phyloP scores from a whole-genome alignment of 441 rosid species.

The Raphanus hybrid region DNA sequence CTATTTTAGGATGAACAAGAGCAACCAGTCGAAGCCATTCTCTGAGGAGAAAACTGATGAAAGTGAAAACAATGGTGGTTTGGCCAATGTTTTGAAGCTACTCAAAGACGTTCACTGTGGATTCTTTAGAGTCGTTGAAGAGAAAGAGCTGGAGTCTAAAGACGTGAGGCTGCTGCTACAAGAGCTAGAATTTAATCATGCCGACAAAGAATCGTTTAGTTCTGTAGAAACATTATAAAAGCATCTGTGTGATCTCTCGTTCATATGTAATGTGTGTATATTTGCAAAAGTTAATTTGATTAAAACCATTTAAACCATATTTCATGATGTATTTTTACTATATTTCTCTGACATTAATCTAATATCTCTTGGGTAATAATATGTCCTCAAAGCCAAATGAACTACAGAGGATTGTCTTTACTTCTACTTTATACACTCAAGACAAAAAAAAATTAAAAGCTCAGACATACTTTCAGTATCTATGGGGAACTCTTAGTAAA shows the following conservation, averaged over 20 bases:
- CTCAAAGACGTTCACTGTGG: constrained; percentile 11
- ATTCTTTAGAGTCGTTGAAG: constrained; percentile 3
- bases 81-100: constrained; percentile 9
- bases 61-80: neutral
- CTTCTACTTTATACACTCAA: constrained; percentile 13
- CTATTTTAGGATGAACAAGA: neutral
- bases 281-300: neutral
- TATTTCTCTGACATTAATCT: neutral
- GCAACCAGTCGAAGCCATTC: neutral
- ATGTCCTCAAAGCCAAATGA: constrained; percentile 6
- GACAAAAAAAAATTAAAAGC: constrained; percentile 2
- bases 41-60: constrained; percentile 26
- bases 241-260: neutral
- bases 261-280: neutral
- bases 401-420: neutral
- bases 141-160: neutral
- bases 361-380: neutral
- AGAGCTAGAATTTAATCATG: neutral
- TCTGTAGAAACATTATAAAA: neutral
- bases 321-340: neutral
- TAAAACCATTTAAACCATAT: neutral
- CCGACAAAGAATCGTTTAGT: neutral
- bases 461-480: constrained; percentile 13
- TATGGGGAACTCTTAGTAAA: neutral
- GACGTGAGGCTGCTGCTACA: constrained; percentile 27